Evolutionary conservation across 768 basidiomycete genomes (phyloP), one percentile per base, ranked within the genome.

Genomic region (Russula sp.): DNA sequence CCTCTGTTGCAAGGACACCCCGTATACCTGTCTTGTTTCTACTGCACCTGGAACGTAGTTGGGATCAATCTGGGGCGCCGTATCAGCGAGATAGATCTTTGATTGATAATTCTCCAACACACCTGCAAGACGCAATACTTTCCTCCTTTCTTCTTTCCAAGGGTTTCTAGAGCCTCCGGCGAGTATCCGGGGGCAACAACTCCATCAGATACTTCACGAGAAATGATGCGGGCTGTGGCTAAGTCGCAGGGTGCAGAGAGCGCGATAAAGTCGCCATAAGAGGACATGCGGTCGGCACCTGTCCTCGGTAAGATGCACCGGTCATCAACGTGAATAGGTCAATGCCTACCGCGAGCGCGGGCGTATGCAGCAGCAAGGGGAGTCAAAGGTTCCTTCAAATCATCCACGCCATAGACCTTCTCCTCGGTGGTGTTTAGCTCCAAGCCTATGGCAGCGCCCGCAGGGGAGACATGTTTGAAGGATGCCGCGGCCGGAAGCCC

Each of bases 381-480:
- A 0, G 94, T 94, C 35, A 99, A 79, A 31, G 88, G 81, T 71
- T 92, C 91, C 71, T 94, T 95, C 62, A 98, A 79, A 70, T 98
- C 97, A 42, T 98, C 94, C 0, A 97, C 95, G 2, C 94, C 96
- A 67, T 98, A 98, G 0, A 98, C 95, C 69, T 89, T 86, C 71
- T 94, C 92, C 76, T 98, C 95, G 0, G 80, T 82, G 34, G 90
- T 87, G 68, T 86, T 81, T 49, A 99, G 81, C 71, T 84, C 84
- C 60, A 97, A 73, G 27, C 94, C 96, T 13, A 98, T 91, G 32
- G 95, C 97, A 6, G 91, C 94, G 55, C 97, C 97, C 2, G 97
- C 97, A 11, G 97, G 97, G 18, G 96, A 98, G 63, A 99, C 97
- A 71, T 99, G 97, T 78, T 99, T 99, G 86, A 98, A 99, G 0